Base-by-base conservation (phyloP, 1,284 basidiomycete species). In the Fomitiporia mediterranea region DNA sequence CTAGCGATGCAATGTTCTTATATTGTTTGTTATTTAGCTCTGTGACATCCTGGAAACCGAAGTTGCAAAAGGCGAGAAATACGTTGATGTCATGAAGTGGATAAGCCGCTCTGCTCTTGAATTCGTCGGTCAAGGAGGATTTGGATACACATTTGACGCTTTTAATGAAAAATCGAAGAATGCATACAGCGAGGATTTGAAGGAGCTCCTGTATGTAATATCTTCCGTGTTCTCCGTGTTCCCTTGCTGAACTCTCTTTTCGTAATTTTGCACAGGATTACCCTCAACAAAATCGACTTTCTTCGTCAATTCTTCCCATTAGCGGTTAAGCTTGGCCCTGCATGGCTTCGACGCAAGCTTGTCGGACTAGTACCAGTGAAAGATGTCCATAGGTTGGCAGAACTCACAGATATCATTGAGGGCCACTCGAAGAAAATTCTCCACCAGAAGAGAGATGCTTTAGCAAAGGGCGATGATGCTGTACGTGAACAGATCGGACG, bases 71-170 rank as follows among this genome's bases (percentile, higher is more conserved):
- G 66, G 62, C 25, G 58, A 60, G 4, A 52, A 56, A 17, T 65
- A 68, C 37, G 55, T 73, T 39, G 67, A 72, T 51, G 60, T 74
- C 40, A 55, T 68, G 8, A 46, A 58, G 11, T 72, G 71, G 67
- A 68, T 68, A 64, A 64, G 62, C 8, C 67, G 69, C 38, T 63
- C 67, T 6, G 68, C 72, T n/a, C 64, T 74, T 11, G 72, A 74
- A 59, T 62, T 69, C 6, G 64, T 74, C 46, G 69, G 69, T 7
- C 70, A 72, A 50, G 70, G 65, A 6, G 70, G 69, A 0, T 60
- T 73, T 2, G 71, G 70, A 1, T 69, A 72, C 56, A 67, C 70
- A 2, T 72, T 74, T 59, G 64, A 69, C 53, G 63, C 69, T 3
- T 62, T 72, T 11, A 58, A 60, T 17, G 48, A 51, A 11, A 23